Conservation (phyloP, 768 basidiomycete genomes). For the Leccinum incarnatum region DNA sequence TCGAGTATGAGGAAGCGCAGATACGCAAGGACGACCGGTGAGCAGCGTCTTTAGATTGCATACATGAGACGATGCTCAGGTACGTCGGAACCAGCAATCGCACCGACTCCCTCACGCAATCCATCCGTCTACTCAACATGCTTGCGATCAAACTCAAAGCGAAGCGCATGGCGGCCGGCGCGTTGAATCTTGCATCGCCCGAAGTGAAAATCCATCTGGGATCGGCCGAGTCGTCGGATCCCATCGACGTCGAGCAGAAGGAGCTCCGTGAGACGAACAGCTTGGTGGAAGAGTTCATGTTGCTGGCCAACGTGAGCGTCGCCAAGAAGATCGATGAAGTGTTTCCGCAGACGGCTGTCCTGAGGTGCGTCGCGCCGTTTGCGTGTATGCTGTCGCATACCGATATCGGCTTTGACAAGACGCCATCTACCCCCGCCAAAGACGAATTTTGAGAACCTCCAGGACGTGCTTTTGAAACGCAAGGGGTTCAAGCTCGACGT, state of each 20-base stretch:
- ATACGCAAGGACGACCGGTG: constrained; percentile 89
- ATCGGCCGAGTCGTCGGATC: constrained; percentile 89
- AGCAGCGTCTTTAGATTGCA: constrained; percentile 25
- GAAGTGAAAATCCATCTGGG: constrained; percentile 98
- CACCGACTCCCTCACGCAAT: constrained; percentile 77
- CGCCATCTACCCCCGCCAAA: constrained; percentile 72
- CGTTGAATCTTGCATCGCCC: constrained; percentile 94
- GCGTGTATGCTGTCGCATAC: constrained; percentile 1
- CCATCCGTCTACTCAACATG: constrained; percentile 84
- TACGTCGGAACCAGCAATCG: constrained; percentile 47
- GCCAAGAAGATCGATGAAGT: constrained; percentile 89
- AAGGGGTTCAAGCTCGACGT: constrained; percentile 84
- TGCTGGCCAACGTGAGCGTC: constrained; percentile 94
- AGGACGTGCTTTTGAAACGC: constrained; percentile 86
- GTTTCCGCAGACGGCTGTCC: constrained; percentile 93
- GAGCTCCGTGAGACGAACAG: constrained; percentile 91
- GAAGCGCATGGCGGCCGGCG: constrained; percentile 91
- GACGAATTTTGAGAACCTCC: constrained; percentile 92
- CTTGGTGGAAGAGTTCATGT: constrained; percentile 98
- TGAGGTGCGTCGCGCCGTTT: constrained; percentile 49
- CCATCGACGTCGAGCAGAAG: constrained; percentile 97
- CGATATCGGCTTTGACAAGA: not conserved
- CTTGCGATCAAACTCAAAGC: constrained; percentile 85
- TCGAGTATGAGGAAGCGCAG: constrained; percentile 97
- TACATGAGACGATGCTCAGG: not conserved